Conservation (phyloP, 768 basidiomycete genomes). For the Amanita thiersii region DNA sequence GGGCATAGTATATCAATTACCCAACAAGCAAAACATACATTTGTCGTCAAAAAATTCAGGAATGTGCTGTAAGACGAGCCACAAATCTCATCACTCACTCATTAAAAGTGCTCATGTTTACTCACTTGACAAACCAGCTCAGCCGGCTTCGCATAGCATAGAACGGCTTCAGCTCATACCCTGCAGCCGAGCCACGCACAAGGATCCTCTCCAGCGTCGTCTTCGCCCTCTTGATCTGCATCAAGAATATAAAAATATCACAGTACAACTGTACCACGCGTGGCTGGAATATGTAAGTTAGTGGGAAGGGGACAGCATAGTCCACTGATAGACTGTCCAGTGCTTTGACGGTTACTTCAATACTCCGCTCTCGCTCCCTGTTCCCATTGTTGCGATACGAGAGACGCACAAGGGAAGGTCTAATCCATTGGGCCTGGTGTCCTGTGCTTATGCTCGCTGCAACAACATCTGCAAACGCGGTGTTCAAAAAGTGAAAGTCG, state of each 20-base stretch:
- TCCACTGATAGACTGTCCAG: constrained; percentile 66
- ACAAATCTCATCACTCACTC: neutral
- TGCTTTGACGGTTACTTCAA: constrained; percentile 48
- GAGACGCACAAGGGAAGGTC: constrained; percentile 62
- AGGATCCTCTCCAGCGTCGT: constrained; percentile 61
- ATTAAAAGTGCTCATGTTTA: constrained; percentile 9
- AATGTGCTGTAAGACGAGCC: constrained; percentile 44
- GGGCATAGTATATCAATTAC: neutral
- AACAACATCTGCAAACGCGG: constrained; percentile 62
- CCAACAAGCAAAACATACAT: constrained; percentile 38
- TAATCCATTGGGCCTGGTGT: constrained; percentile 44
- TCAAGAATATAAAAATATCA: constrained; percentile 60
- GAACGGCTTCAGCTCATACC: constrained; percentile 54
- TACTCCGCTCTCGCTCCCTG: constrained; percentile 35
- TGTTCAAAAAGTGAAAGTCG: constrained; percentile 82
- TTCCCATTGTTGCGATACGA: constrained; percentile 43
- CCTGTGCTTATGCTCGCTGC: constrained; percentile 33
- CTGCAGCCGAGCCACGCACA: constrained; percentile 42
- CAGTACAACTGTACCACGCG: constrained; percentile 48
- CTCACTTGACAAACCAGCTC: constrained; percentile 83
- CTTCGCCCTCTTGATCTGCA: constrained; percentile 72
- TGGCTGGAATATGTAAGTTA: constrained; percentile 71
- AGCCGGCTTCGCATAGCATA: constrained; percentile 71
- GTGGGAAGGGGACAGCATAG: constrained; percentile 74
- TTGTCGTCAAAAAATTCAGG: constrained; percentile 64